Evolutionary conservation across 2,329 filamentous ascomycete species (phyloP), one percentile per base, ranked within the genome.

Genomic region (Drechslerella coelobrocha): DNA sequence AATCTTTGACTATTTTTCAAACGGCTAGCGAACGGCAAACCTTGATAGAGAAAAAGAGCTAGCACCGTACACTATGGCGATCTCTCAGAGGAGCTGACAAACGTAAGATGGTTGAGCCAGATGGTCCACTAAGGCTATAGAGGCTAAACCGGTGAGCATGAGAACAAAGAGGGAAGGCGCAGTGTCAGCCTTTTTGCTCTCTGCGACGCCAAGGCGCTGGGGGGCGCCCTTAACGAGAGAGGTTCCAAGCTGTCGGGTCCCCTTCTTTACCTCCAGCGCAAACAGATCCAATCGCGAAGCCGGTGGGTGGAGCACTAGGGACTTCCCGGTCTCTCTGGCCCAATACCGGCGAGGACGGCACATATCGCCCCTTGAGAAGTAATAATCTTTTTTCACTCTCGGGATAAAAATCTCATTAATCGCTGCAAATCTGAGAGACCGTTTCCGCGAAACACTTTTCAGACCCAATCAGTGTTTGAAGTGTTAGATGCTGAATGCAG

Each of bases 381-480:
- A 31, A 24, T 51, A 27, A 31, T 26, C 12, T 43, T n/a, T 41
- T 34, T 24, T 29, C 34, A 27, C 27, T 48, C 59, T 53, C 31
- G 55, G 50, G 55, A 62, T 27, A 69, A 61, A 56, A 53, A 69
- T 69, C 50, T 50, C 41, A 61, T 31, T 37, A 27, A 48, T 39
- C 9, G n/a, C 14, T 19, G 19, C 21, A 17, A 2, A 19, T 45
- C 10, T 19, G 45, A 39, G 52, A 29, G 41, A 51, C 39, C 12
- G 47, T 14, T 55, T 57, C 27, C 41, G 37, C 66, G 66, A 71
- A 71, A 71, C 66, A 60, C 59, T 50, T 29, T 63, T 71, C n/a
- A 54, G 37, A 57, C 53, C 59, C 52, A 69, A 61, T 62, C 52
- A 48, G 45, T 53, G 56, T 53, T 61, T 47, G 37, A 54, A 43